Percentiles rank a stretch among this genome's conserved stretches.
Conservation (phyloP, 2,329 filamentous ascomycete genomes). For the Ceratocystis eucalypticola region DNA sequence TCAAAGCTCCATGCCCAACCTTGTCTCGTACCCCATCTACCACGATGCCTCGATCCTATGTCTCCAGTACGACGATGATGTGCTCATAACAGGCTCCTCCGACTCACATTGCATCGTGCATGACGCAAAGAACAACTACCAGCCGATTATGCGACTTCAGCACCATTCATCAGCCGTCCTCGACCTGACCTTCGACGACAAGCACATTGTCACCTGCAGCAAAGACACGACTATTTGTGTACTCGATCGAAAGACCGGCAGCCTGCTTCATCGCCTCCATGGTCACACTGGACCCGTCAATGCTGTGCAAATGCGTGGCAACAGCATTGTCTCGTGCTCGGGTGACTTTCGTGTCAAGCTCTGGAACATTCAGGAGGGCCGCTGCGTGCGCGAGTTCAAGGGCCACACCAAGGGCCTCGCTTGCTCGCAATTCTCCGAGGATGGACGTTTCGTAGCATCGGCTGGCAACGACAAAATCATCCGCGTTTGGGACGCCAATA, state of each 20-base stretch:
- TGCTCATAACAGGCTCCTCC: slow-evolving; percentile 89
- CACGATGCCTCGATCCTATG: slow-evolving; percentile 91
- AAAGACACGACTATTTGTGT: slow-evolving; percentile 91
- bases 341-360: slow-evolving; percentile 88
- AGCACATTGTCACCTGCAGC: slow-evolving; percentile 90
- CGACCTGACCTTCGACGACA: slow-evolving; percentile 83
- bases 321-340: slow-evolving; percentile 83
- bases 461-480: slow-evolving; percentile 93
- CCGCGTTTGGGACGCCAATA: slow-evolving; percentile 89
- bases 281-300: slow-evolving; percentile 91
- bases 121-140: slow-evolving; percentile 65
- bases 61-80: slow-evolving; percentile 82
- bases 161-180: slow-evolving; percentile 80
- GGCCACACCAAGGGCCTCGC: slow-evolving; percentile 88
- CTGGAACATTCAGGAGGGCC: slow-evolving; percentile 85
- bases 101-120: slow-evolving; percentile 87
- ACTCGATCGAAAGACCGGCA: slow-evolving; percentile 74
- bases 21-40: slow-evolving; percentile 48
- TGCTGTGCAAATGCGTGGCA: slow-evolving; percentile 85
- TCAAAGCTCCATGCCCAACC: slow-evolving; percentile 37
- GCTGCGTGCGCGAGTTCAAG: slow-evolving; percentile 77
- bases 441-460: slow-evolving; percentile 83
- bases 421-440: slow-evolving; percentile 90
- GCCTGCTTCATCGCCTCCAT: slow-evolving; percentile 60
- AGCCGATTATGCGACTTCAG: slow-evolving; percentile 61